Evolutionary conservation across 208 protist species (phyloP), one percentile per base, ranked within the genome.

Genomic region (Perkinsela sp.): DNA sequence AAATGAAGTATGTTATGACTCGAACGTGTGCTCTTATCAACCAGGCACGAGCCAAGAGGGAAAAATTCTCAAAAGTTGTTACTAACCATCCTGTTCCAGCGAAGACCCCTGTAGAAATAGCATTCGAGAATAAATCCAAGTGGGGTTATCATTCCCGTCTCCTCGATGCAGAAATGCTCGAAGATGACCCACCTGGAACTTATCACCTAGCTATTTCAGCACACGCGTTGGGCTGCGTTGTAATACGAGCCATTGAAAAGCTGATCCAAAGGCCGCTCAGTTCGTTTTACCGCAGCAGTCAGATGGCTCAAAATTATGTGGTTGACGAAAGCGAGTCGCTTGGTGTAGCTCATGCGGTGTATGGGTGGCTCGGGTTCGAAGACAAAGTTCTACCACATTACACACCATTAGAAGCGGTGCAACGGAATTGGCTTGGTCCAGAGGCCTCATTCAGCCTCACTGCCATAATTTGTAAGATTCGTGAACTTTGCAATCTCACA

Each of bases 401-500:
- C 81, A 91, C 85, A 1, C 80, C 85, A 0, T 82, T 91, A 67
- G 85, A 91, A 40, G 85, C 85, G 0, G 78, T 91, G 32, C 85
- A 91, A 74, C 81, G 86, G 28, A 81, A 91, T 73, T 91, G 85
- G 83, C 77, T 91, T 0, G 85, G 85, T 40, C 77, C 80, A 70
- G 85, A 91, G 71, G 85, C 85, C 1, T 83, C 85, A 0, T 91
- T 91, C 74, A 83, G 71, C 67, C 67, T 91, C 31, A 78, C 78
- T 72, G 69, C 85, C 29, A 87, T 91, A 13, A 75, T 91, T 22
- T 89, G 89, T 69, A 91, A 91, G 69, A 73, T 91, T 66, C 78
- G 85, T 29, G 83, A 91, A 76, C 88, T 91, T 82, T 80, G 80
- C 30, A 88, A 89, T 68, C 70, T 91, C 28, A 86, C 85, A 74